Evolutionary conservation across 2,329 filamentous ascomycete genomes (phyloP).

Genomic region (Ceratocystis smalleyi): DNA sequence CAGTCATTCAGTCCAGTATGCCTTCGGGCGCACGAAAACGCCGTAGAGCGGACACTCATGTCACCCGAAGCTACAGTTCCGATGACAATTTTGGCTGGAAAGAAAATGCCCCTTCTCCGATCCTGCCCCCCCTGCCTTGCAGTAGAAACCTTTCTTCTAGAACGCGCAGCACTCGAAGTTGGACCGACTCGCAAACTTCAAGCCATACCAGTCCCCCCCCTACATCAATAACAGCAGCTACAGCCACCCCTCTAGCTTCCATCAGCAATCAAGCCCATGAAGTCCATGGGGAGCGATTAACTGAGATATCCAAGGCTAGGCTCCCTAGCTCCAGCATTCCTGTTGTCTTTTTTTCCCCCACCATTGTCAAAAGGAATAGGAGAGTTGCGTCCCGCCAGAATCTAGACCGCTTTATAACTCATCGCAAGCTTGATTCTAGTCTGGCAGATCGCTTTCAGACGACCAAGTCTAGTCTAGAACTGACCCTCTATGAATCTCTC

Average conservation of each 20-base stretch:
- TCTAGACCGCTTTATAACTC: slow-evolving; percentile 13
- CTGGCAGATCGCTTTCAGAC: slow-evolving; percentile 9
- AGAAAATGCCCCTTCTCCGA: slow-evolving; percentile 11
- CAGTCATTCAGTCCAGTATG: neutral
- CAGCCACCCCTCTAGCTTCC: neutral
- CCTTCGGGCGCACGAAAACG: slow-evolving; percentile 2
- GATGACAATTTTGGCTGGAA: slow-evolving; percentile 7
- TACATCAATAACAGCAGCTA: neutral
- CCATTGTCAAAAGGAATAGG: neutral
- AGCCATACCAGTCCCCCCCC: neutral
- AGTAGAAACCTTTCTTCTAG: neutral
- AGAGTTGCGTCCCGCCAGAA: neutral
- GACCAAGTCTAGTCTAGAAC: neutral
- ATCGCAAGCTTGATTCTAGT: slow-evolving; percentile 4
- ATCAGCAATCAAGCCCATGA: slow-evolving; percentile 2
- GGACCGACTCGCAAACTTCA: neutral
- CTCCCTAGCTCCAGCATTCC: neutral
- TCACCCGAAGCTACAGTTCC: slow-evolving; percentile 8
- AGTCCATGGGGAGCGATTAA: neutral
- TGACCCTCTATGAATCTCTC: slow-evolving; percentile 9
- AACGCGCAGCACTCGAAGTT: neutral
- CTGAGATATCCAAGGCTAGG: neutral
- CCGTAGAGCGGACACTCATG: slow-evolving; percentile 2
- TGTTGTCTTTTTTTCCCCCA: slow-evolving; percentile 4
- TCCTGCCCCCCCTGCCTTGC: neutral